These are phyloP conservation scores for Termitomyces sp. DNA, from an alignment of 768 basidiomycete genomes.

Conservation along the genomic window DNA sequence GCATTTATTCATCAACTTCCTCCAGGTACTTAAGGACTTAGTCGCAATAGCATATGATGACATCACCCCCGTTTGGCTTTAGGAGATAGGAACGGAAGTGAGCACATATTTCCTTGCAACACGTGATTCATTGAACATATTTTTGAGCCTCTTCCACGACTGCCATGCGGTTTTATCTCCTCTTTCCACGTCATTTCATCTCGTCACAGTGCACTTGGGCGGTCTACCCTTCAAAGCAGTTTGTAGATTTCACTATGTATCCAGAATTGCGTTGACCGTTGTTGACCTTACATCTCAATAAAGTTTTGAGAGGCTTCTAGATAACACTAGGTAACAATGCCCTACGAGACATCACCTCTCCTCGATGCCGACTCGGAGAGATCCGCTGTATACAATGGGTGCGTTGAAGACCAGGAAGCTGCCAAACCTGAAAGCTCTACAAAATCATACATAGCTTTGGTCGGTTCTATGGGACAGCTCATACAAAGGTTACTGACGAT, in stretches of 20 bases:
- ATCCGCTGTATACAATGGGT: constrained; percentile 11
- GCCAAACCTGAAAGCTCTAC: constrained; percentile 6
- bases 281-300: background rate
- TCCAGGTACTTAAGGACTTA: background rate
- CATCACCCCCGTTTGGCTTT: background rate
- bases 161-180: background rate
- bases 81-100: too few species aligned
- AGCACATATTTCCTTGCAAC: background rate
- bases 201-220: background rate
- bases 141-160: constrained; percentile 2
- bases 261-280: background rate
- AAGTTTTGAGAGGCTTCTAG: background rate
- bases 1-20: background rate
- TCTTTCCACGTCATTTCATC: constrained; percentile 1
- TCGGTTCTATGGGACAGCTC: constrained; percentile 1
- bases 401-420: constrained; percentile 11
- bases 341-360: constrained; percentile 34
- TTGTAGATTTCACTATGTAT: background rate
- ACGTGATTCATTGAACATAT: constrained; percentile 2
- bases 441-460: constrained; percentile 24
- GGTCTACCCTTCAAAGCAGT: background rate
- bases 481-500: background rate
- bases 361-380: constrained; percentile 14
- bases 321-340: constrained; percentile 19
- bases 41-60: background rate